phyloP scores from a whole-genome alignment of 345 rosid genomes.

The Salix arbutifolia region DNA sequence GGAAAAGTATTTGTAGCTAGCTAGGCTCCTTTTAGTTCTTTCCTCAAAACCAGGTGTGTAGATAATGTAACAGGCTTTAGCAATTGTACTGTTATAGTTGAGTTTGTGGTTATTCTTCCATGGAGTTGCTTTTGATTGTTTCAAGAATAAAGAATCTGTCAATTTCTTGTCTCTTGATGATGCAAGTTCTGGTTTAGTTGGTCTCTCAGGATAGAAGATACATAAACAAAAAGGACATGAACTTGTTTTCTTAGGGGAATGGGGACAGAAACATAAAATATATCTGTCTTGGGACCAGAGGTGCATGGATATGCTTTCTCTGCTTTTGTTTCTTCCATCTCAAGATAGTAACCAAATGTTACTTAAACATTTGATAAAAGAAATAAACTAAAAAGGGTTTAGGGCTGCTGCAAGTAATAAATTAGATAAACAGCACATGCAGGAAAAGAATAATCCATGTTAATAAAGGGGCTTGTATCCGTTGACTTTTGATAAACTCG shows the following conservation, averaged over 20 bases:
- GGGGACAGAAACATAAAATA: too few relatives aligned
- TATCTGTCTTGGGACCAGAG: too few relatives aligned
- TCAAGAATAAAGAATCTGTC: background rate
- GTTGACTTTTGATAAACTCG: conserved; percentile 11
- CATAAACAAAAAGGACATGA: too few relatives aligned
- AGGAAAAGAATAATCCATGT: background rate
- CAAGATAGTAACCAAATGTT: too few relatives aligned
- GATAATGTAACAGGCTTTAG: background rate
- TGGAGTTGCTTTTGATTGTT: background rate
- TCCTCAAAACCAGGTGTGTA: background rate
- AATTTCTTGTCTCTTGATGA: background rate
- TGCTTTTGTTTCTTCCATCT: too few relatives aligned
- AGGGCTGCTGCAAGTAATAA: background rate
- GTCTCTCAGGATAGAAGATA: too few relatives aligned
- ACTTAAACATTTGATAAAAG: background rate
- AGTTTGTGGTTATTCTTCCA: conserved; percentile 24
- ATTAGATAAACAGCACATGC: too few relatives aligned
- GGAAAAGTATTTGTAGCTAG: background rate
- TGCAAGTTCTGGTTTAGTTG: too few relatives aligned
- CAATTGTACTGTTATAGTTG: background rate
- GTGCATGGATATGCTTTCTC: too few relatives aligned
- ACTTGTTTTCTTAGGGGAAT: too few relatives aligned
- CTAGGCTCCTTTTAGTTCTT: background rate
- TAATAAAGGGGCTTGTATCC: background rate
- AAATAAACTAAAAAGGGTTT: background rate